A percentile compares a stretch with the other conserved stretches of the same genome.
These are phyloP conservation scores for Coemansia sp. DNA, from an alignment of 192 early-diverging fungal species.

Conservation along the genomic window DNA sequence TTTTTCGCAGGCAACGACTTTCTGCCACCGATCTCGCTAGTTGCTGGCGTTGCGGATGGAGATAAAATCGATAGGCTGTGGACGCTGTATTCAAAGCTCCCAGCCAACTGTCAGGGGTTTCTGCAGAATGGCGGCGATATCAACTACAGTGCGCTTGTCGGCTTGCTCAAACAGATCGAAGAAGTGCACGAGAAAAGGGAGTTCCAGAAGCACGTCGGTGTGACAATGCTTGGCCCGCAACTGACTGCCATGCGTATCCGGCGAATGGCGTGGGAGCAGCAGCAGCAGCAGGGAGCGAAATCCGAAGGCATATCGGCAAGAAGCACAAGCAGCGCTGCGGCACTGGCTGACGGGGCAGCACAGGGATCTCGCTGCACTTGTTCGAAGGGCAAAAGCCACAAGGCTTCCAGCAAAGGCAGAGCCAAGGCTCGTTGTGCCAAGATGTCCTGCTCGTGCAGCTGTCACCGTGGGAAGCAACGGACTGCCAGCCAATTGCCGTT, in stretches of 20 bases:
- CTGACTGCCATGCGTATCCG: constrained; percentile 27
- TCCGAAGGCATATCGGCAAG: background rate
- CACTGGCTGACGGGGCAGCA: background rate
- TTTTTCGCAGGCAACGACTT: constrained; percentile 97
- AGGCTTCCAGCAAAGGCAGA: background rate
- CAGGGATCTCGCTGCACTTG: background rate
- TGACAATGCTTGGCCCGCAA: constrained; percentile 25
- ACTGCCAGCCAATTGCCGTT: constrained; percentile 17
- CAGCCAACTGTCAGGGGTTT: constrained; percentile 42
- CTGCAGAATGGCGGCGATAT: constrained; percentile 58
- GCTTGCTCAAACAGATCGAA: constrained; percentile 54
- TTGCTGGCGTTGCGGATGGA: constrained; percentile 52
- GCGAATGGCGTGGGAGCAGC: constrained; percentile 29
- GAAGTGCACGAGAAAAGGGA: constrained; percentile 56
- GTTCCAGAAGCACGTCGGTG: constrained; percentile 50
- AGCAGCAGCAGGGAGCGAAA: background rate
- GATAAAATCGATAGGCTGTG: constrained; percentile 59
- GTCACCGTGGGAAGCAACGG: background rate
- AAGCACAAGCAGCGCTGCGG: background rate
- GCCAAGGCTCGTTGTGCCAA: background rate
- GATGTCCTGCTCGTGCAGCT: background rate
- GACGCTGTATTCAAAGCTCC: constrained; percentile 36
- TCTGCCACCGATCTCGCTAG: constrained; percentile 61
- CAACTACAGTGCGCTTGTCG: constrained; percentile 41
- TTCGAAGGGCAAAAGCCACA: background rate